These are phyloP conservation scores for Ophiostoma quercus DNA, from an alignment of 2,329 filamentous ascomycete species.

Conservation along the genomic window DNA sequence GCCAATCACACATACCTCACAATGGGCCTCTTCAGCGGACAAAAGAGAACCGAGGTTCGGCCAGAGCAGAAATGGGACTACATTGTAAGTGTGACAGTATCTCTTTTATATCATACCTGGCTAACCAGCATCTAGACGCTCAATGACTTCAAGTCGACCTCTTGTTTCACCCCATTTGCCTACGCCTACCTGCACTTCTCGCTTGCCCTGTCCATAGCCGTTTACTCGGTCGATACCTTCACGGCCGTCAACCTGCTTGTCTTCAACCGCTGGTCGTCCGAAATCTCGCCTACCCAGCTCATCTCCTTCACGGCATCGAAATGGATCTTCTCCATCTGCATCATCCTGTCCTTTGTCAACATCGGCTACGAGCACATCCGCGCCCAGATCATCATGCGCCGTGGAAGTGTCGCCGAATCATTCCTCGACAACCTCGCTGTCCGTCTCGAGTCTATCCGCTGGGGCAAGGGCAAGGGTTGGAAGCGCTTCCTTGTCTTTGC, in stretches of 20 bases:
- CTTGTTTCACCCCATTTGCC: constrained; percentile 69
- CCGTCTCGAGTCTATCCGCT: constrained; percentile 74
- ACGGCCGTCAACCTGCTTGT: constrained; percentile 85
- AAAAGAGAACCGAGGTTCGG: constrained; percentile 62
- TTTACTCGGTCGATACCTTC: constrained; percentile 87
- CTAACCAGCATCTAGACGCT: constrained; percentile 37
- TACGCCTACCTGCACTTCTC: constrained; percentile 83
- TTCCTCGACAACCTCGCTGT: constrained; percentile 86
- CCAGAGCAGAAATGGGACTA: constrained; percentile 94
- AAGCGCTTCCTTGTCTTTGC: constrained; percentile 89
- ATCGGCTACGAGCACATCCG: constrained; percentile 73
- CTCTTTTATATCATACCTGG: constrained; percentile 14
- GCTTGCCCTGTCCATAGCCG: constrained; percentile 69
- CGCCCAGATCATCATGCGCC: constrained; percentile 72
- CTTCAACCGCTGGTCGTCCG: constrained; percentile 83
- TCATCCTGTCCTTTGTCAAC: constrained; percentile 83
- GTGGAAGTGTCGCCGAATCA: constrained; percentile 82
- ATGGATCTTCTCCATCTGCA: constrained; percentile 93
- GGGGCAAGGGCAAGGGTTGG: constrained; percentile 72
- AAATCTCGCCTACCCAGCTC: constrained; percentile 63
- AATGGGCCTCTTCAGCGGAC: constrained; percentile 60
- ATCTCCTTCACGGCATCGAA: constrained; percentile 75
- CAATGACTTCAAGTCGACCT: constrained; percentile 76
- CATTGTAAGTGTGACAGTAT: constrained; percentile 54
- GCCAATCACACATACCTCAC: constrained; percentile 30